Evolutionary conservation across 768 basidiomycete genomes (phyloP).

Genomic region (Pulveroboletus sp.): DNA sequence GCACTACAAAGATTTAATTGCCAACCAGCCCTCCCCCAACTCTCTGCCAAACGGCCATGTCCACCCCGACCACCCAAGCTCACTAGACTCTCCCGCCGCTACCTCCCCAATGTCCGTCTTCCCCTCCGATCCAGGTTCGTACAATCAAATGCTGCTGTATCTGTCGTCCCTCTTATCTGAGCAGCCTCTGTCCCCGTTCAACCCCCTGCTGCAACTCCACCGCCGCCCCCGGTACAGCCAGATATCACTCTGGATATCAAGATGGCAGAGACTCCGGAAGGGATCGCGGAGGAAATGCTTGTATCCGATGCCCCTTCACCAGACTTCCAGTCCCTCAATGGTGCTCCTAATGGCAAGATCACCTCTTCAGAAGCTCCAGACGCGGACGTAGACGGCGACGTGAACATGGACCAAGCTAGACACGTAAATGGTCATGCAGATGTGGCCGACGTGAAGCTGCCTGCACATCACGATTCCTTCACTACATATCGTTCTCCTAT

Average conservation of each 20-base stretch:
- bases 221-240: slow-evolving; percentile 41
- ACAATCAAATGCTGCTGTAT: slow-evolving; percentile 12
- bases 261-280: slow-evolving; percentile 39
- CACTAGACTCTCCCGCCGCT: slow-evolving; percentile 33
- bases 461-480: slow-evolving; percentile 31
- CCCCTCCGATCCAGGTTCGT: slow-evolving; percentile 50
- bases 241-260: slow-evolving; percentile 50
- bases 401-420: slow-evolving; percentile 25
- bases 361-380: slow-evolving; percentile 29
- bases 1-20: slow-evolving; percentile 26
- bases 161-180: slow-evolving; percentile 26
- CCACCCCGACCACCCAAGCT: slow-evolving; percentile 53
- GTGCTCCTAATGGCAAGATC: slow-evolving; percentile 21
- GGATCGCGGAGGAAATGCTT: slow-evolving; percentile 12
- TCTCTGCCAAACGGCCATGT: slow-evolving; percentile 65
- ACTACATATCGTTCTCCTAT: slow-evolving; percentile 32
- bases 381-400: slow-evolving; percentile 28
- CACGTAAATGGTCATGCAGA: slow-evolving; percentile 26
- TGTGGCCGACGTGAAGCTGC: neutral
- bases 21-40: slow-evolving; percentile 29
- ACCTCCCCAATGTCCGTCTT: slow-evolving; percentile 38
- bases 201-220: slow-evolving; percentile 43
- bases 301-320: slow-evolving; percentile 13
- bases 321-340: slow-evolving; percentile 1
- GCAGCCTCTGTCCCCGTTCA: slow-evolving; percentile 42